A percentile compares a stretch with the other conserved stretches of the same genome.
Conservation (phyloP, 2,329 filamentous ascomycete species). For the Monilinia fructicola region DNA sequence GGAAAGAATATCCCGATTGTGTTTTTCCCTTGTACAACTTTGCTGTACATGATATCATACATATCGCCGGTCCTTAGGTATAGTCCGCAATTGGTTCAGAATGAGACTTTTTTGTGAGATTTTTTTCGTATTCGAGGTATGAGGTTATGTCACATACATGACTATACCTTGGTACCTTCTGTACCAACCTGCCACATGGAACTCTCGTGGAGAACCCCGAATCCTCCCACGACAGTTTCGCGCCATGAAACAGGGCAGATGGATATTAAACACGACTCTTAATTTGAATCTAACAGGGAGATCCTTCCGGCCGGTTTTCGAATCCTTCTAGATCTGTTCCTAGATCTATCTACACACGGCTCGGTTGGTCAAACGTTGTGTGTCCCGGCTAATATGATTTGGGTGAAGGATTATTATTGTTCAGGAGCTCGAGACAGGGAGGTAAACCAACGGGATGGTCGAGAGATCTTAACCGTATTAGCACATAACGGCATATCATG, state of each 20-base stretch:
- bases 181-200: not conserved
- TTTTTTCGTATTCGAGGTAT: not conserved
- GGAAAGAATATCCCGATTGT: not conserved
- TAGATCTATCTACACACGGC: constrained; percentile 12
- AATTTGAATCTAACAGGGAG: constrained; percentile 4
- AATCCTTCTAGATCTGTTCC: constrained; percentile 19
- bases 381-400: constrained; percentile 4
- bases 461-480: not conserved
- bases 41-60: not conserved
- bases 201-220: not conserved
- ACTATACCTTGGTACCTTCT: not conserved
- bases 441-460: not conserved
- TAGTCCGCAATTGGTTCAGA: not conserved
- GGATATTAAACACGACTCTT: not conserved
- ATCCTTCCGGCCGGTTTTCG: constrained; percentile 12
- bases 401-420: not conserved
- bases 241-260: constrained; percentile 4
- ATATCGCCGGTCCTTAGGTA: not conserved
- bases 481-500: not conserved
- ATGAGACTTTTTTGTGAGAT: not conserved
- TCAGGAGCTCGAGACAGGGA: not conserved
- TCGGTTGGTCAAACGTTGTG: constrained; percentile 11
- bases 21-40: not conserved
- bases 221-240: not conserved
- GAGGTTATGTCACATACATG: not conserved